phyloP scores from a whole-genome alignment of 2,329 filamentous ascomycete genomes.

The Beauveria sp. region DNA sequence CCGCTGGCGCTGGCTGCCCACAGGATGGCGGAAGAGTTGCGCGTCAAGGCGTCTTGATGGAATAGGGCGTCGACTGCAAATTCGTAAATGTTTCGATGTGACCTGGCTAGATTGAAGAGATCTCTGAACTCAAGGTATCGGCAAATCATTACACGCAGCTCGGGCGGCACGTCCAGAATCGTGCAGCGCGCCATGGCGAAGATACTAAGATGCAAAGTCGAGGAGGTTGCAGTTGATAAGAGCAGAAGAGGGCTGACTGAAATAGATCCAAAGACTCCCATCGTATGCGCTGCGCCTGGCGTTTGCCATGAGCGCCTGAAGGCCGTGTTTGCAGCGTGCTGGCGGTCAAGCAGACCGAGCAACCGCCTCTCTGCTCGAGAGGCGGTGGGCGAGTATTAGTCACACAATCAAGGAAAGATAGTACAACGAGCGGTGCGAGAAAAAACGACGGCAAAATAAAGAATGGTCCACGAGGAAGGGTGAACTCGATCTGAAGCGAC shows the following conservation, averaged over 20 bases:
- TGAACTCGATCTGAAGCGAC: too few species aligned
- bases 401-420: too few species aligned
- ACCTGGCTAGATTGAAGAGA: neutral
- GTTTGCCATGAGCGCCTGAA: neutral
- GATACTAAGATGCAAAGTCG: neutral
- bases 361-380: neutral
- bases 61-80: neutral
- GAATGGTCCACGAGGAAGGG: too few species aligned
- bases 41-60: neutral
- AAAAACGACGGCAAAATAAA: too few species aligned
- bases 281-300: neutral
- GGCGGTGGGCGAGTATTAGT: neutral
- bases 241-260: neutral
- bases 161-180: neutral
- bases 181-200: neutral
- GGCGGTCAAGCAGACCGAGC: neutral
- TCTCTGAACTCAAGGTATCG: neutral
- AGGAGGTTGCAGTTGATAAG: neutral
- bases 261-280: too few species aligned
- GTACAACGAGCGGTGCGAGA: too few species aligned
- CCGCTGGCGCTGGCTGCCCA: constrained; percentile 4
- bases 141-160: neutral
- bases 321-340: neutral
- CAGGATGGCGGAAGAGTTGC: neutral
- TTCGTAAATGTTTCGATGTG: neutral